Evolutionary conservation across 176 grass and related monocot genomes (phyloP).

Genomic region (Aegilops bicornis): DNA sequence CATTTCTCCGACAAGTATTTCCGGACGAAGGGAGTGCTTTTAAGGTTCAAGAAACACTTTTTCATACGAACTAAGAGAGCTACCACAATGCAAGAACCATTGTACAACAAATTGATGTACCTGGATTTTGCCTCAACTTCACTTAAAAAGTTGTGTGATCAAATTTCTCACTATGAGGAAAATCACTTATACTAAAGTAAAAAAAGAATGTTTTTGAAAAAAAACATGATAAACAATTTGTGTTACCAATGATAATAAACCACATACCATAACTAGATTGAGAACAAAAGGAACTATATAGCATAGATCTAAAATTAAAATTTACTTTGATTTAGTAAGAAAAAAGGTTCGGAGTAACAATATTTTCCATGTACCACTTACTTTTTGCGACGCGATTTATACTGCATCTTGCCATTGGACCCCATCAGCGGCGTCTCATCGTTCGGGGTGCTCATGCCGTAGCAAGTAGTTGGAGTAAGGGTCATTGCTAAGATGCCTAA

Average conservation of each 20-base stretch:
- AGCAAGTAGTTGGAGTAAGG: background rate
- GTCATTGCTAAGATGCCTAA: background rate
- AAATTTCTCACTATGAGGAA: background rate
- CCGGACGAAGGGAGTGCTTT: too few relatives aligned
- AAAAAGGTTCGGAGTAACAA: background rate
- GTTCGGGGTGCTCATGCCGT: background rate
- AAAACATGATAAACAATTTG: background rate
- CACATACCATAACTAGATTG: background rate
- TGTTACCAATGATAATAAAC: background rate
- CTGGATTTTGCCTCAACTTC: background rate
- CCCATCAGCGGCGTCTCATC: background rate
- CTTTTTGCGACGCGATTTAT: slow-evolving; percentile 13
- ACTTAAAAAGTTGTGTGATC: background rate
- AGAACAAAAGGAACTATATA: background rate
- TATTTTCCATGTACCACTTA: background rate
- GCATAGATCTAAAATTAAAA: background rate
- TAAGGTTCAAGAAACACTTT: background rate
- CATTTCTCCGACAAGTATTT: too few relatives aligned
- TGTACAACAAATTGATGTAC: background rate
- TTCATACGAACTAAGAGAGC: background rate
- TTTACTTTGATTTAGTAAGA: background rate
- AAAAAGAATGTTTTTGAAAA: background rate
- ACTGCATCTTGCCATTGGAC: background rate
- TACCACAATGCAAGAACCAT: background rate
- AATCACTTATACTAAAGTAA: background rate